These are phyloP conservation scores for Inonotus obliquus DNA, from an alignment of 1,284 basidiomycete genomes.

Conservation along the genomic window DNA sequence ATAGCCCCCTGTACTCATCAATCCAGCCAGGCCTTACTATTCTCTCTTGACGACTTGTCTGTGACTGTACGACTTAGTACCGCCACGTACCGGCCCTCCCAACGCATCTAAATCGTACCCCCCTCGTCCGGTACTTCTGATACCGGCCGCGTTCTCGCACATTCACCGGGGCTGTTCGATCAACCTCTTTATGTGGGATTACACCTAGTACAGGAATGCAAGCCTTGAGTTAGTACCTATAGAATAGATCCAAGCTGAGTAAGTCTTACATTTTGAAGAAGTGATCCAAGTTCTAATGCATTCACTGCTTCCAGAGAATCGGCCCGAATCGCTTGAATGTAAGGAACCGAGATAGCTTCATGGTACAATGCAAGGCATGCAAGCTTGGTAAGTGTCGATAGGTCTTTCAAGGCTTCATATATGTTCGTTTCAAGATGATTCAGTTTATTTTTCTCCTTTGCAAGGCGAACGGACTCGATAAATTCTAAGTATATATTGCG, in stretches of 20 bases:
- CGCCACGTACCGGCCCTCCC: no score
- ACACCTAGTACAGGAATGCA: background rate
- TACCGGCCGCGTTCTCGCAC: no score
- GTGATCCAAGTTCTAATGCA: conserved; percentile 9
- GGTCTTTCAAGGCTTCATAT: conserved; percentile 6
- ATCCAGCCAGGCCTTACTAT: no score
- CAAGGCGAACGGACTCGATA: background rate
- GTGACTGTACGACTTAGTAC: no score
- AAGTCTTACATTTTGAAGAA: conserved; percentile 6
- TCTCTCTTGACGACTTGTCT: no score
- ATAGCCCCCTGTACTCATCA: no score
- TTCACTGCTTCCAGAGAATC: background rate
- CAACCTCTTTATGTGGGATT: conserved; percentile 2
- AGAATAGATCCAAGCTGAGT: no score
- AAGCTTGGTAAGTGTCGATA: conserved; percentile 16
- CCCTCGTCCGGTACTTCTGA: no score
- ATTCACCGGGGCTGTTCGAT: conserved; percentile 9
- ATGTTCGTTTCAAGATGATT: conserved; percentile 19
- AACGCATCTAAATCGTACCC: no score
- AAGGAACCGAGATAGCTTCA: conserved; percentile 9
- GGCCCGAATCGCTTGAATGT: background rate
- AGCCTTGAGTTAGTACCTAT: no score
- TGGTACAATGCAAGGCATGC: conserved; percentile 13
- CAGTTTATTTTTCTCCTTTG: conserved; percentile 5
- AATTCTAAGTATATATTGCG: background rate